These are phyloP conservation scores for Bolboschoenoplectus hybrid DNA, from an alignment of 202 grass and related monocot genomes.

Conservation along the genomic window DNA sequence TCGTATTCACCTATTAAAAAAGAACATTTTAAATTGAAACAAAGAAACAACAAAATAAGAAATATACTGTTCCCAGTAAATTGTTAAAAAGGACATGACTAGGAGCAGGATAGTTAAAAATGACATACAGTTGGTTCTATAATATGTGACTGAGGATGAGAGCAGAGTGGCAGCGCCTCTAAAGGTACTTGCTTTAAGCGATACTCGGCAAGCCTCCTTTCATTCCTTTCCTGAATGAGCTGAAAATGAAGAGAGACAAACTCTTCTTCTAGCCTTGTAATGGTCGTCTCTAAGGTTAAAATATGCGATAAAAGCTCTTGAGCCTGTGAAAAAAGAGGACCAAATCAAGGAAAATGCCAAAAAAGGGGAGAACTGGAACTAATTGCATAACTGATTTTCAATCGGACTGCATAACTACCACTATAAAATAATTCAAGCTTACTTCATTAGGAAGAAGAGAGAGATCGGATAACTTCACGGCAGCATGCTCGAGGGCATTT, in stretches of 20 bases:
- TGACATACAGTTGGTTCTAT: constrained; percentile 39
- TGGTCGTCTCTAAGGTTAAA: constrained; percentile 56
- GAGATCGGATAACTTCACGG: constrained; percentile 74
- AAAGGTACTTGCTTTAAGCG: constrained; percentile 61
- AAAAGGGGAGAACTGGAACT: background rate
- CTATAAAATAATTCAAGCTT: background rate
- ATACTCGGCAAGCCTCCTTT: constrained; percentile 82
- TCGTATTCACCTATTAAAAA: background rate
- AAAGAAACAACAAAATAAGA: background rate
- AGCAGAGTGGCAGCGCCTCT: constrained; percentile 31
- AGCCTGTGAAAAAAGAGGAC: constrained; percentile 44
- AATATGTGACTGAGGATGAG: constrained; percentile 42
- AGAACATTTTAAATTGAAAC: background rate
- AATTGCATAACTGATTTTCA: constrained; percentile 14
- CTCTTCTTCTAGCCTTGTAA: constrained; percentile 79
- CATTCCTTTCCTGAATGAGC: constrained; percentile 95
- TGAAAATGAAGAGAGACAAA: constrained; percentile 81
- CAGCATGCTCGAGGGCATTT: constrained; percentile 70
- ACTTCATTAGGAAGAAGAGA: constrained; percentile 79
- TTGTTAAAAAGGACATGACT: background rate
- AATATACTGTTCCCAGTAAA: background rate
- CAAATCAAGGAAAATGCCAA: constrained; percentile 19
- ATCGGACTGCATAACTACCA: background rate
- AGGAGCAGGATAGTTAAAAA: background rate
- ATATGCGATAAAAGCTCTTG: constrained; percentile 83